A percentile compares a stretch with the other conserved stretches of the same genome.
phyloP scores from a whole-genome alignment of 257 asterid genomes.

The Scutellaria galericulata region DNA sequence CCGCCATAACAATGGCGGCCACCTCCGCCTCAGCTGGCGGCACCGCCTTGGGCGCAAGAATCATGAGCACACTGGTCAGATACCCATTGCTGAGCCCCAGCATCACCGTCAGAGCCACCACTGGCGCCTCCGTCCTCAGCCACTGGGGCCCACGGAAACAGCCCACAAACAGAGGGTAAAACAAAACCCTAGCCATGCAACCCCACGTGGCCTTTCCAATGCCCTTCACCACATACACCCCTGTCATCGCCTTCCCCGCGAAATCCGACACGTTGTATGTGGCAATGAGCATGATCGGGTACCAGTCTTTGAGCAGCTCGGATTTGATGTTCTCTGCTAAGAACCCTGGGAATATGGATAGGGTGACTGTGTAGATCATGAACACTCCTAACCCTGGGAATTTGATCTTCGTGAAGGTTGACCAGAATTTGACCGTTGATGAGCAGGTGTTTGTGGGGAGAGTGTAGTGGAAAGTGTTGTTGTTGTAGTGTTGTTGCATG shows the following conservation, averaged over 20 bases:
- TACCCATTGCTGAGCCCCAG: constrained; percentile 79
- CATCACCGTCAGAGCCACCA: constrained; percentile 57
- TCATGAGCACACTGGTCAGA: constrained; percentile 80
- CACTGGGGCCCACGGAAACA: constrained; percentile 77
- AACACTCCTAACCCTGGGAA: constrained; percentile 69
- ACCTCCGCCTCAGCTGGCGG: constrained; percentile 61
- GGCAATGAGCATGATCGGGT: constrained; percentile 61
- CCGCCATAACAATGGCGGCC: constrained; percentile 76
- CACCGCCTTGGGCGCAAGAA: constrained; percentile 73
- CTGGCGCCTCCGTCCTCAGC: constrained; percentile 71
- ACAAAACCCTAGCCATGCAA: constrained; percentile 59
- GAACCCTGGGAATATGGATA: constrained; percentile 81
- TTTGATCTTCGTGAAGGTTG: constrained; percentile 44
- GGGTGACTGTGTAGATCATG: constrained; percentile 66
- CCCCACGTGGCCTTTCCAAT: constrained; percentile 64
- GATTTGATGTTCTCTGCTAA: constrained; percentile 69
- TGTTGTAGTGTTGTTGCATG: constrained; percentile 52
- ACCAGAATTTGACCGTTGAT: constrained; percentile 33
- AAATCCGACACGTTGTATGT: constrained; percentile 66
- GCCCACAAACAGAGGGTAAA: constrained; percentile 67
- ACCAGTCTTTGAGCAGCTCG: constrained; percentile 62
- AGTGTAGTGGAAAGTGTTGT: constrained; percentile 32
- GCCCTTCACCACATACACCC: constrained; percentile 44
- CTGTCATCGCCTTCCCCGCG: constrained; percentile 66
- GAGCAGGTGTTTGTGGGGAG: constrained; percentile 25